phyloP scores from a whole-genome alignment of 768 basidiomycete genomes.

The Tulasnella sp. region DNA sequence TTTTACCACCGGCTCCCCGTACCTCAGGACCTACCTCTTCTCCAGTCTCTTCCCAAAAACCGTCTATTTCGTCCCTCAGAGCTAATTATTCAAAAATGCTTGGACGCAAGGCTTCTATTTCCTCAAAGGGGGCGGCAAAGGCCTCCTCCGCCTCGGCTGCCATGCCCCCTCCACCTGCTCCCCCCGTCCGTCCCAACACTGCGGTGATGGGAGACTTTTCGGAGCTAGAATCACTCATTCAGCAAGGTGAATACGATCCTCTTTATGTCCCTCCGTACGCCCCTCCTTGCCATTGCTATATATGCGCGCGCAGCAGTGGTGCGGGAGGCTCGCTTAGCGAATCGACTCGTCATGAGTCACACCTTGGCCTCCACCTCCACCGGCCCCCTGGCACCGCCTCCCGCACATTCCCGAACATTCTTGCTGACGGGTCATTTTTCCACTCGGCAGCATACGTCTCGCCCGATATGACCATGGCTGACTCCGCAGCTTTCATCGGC shows the following conservation, averaged over 20 bases:
- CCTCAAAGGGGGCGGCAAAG: background rate
- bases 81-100: constrained; percentile 3
- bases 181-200: background rate
- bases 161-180: background rate
- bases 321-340: background rate
- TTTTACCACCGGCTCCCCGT: constrained; percentile 16
- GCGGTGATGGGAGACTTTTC: background rate
- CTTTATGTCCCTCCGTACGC: background rate
- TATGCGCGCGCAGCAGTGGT: background rate
- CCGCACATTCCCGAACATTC: constrained; percentile 1
- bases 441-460: background rate
- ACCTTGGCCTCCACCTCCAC: background rate
- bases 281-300: background rate
- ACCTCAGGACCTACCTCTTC: background rate
- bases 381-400: background rate
- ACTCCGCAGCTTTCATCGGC: constrained; percentile 2
- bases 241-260: constrained; percentile 8
- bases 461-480: background rate
- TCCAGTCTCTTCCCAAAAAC: background rate
- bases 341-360: background rate
- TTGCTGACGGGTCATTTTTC: constrained; percentile 7
- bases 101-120: background rate
- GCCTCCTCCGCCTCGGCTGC: background rate
- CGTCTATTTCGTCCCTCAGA: background rate
- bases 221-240: background rate